phyloP scores from a whole-genome alignment of 768 basidiomycete genomes.

The Lactarius hengduanensis region DNA sequence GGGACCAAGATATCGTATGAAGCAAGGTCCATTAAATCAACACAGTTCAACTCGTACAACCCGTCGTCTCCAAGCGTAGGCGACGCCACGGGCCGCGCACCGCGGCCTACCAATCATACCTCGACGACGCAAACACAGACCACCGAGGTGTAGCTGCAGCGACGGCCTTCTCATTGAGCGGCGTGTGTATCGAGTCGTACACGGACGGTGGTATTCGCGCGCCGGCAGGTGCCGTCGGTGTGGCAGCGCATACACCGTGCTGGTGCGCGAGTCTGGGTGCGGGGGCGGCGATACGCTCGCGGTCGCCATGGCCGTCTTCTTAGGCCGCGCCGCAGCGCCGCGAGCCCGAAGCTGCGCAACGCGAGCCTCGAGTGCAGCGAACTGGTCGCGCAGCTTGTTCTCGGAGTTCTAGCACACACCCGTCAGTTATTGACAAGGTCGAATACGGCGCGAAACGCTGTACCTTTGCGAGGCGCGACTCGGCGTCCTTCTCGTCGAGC shows the following conservation, averaged over 20 bases:
- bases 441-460: constrained; percentile 17
- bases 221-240: constrained; percentile 43
- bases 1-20: too few relatives aligned
- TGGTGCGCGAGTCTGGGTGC: constrained; percentile 75
- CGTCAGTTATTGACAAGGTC: constrained; percentile 7
- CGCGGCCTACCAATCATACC: constrained; percentile 29
- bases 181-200: constrained; percentile 65
- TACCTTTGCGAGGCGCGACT: constrained; percentile 67
- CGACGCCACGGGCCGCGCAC: not conserved
- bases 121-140: constrained; percentile 35
- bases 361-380: constrained; percentile 59
- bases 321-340: constrained; percentile 39
- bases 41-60: too few relatives aligned
- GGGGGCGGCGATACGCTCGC: constrained; percentile 37
- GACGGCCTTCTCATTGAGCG: not conserved
- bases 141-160: constrained; percentile 31
- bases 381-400: constrained; percentile 63
- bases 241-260: constrained; percentile 57
- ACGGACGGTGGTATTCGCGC: constrained; percentile 33
- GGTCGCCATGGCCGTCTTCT: constrained; percentile 32
- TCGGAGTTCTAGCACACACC: constrained; percentile 53
- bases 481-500: constrained; percentile 73
- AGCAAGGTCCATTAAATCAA: too few relatives aligned
- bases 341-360: constrained; percentile 50
- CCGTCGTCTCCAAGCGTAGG: too few relatives aligned